Evolutionary conservation across 2,329 filamentous ascomycete species (phyloP).

Genomic region (Clonostachys sp.): DNA sequence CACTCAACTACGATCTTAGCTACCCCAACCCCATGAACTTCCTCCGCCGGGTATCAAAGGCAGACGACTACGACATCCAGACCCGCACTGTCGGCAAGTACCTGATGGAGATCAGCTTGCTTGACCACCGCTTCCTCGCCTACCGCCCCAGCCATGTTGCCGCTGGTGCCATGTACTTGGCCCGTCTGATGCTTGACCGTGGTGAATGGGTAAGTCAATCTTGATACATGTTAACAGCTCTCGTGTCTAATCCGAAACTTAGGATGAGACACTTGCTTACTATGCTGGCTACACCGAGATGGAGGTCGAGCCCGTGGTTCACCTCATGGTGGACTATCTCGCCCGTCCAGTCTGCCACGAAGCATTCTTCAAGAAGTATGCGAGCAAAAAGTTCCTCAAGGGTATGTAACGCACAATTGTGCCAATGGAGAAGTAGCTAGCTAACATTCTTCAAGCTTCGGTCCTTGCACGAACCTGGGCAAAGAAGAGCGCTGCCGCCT

Average conservation of each 20-base stretch:
- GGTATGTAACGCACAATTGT: slow-evolving; percentile 51
- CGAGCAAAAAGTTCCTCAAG: slow-evolving; percentile 98
- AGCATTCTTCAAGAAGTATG: slow-evolving; percentile 99
- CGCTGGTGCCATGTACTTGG: slow-evolving; percentile 91
- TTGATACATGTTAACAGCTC: not conserved
- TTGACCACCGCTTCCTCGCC: slow-evolving; percentile 90
- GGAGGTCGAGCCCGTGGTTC: slow-evolving; percentile 87
- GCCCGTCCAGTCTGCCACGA: slow-evolving; percentile 87
- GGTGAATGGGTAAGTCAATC: slow-evolving; percentile 75
- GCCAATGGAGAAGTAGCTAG: slow-evolving; percentile 4
- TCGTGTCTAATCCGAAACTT: slow-evolving; percentile 19
- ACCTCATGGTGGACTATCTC: slow-evolving; percentile 95
- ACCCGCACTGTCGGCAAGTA: slow-evolving; percentile 97
- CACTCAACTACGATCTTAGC: slow-evolving; percentile 93
- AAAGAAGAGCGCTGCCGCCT: slow-evolving; percentile 66
- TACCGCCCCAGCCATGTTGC: slow-evolving; percentile 88
- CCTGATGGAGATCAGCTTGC: slow-evolving; percentile 90
- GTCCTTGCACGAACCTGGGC: slow-evolving; percentile 91
- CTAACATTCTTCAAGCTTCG: slow-evolving; percentile 56
- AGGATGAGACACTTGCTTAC: slow-evolving; percentile 82
- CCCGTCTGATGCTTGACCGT: slow-evolving; percentile 83
- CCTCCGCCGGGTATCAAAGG: slow-evolving; percentile 95
- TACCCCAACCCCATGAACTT: slow-evolving; percentile 99
- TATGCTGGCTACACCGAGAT: slow-evolving; percentile 93
- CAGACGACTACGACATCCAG: slow-evolving; percentile 98